Evolutionary conservation across 2,329 filamentous ascomycete species (phyloP).

Genomic region (Zymoseptoria pseudotritici): DNA sequence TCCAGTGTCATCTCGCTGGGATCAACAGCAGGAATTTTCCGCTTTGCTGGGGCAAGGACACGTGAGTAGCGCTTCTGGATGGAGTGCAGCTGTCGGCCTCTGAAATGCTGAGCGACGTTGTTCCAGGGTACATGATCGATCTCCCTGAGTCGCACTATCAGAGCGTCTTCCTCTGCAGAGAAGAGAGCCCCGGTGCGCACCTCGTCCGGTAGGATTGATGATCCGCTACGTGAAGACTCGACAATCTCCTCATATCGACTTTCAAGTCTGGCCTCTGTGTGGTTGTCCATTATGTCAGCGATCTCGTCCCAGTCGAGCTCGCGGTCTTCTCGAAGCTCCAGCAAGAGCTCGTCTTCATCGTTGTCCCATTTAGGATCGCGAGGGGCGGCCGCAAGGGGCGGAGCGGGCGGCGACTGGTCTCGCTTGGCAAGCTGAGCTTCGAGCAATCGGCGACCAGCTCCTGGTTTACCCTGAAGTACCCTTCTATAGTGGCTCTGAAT

Average conservation of each 20-base stretch:
- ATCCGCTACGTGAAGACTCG: background rate
- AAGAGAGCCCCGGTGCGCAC: background rate
- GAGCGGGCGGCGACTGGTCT: constrained; percentile 3
- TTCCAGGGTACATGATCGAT: constrained; percentile 6
- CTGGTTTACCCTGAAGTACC: constrained; percentile 1
- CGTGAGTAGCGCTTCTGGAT: background rate
- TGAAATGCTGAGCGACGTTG: constrained; percentile 2
- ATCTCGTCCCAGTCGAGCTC: constrained; percentile 24
- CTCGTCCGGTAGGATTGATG: background rate
- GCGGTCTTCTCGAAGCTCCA: constrained; percentile 24
- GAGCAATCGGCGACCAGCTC: constrained; percentile 4
- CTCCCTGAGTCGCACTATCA: constrained; percentile 10
- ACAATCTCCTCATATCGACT: constrained; percentile 15
- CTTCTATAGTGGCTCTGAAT: constrained; percentile 18
- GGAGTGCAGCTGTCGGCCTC: background rate
- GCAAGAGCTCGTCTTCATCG: constrained; percentile 32
- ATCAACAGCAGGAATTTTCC: background rate
- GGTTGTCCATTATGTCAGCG: constrained; percentile 10
- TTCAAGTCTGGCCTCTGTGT: constrained; percentile 11
- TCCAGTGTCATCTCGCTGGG: background rate
- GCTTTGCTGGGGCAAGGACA: background rate
- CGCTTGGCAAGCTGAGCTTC: constrained; percentile 4
- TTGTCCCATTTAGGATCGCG: constrained; percentile 21
- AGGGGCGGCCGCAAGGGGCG: background rate
- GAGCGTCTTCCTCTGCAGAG: constrained; percentile 3